Evolutionary conservation across 116 monocot species (phyloP), one percentile per base, ranked within the genome.

Genomic region (Papilionanthe hybrid): DNA sequence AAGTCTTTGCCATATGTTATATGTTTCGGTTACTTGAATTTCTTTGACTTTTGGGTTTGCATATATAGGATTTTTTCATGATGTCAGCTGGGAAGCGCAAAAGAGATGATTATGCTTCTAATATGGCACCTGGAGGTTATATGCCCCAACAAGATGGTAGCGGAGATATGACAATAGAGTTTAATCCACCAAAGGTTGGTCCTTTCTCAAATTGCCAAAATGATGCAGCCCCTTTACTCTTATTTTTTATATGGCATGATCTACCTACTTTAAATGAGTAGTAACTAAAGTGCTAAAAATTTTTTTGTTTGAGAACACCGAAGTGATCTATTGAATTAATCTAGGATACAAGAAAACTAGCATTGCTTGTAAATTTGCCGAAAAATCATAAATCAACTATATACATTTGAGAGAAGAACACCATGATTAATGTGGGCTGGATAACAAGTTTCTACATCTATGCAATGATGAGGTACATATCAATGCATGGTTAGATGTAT

Each of bases 121-220:
- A 84, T 15, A 48, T 88, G 50, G 69, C 81, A 29, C 75, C 87
- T 78, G 87, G 88, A 73, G 90, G 92, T 60, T 85, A 83, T 81
- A 86, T 95, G 74, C 95, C 95, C 75, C 95, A 95, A 37, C 90
- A 89, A 89, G 95, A 95, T 86, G 95, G 92, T 77, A 83, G 87
- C 76, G 86, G 77, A 69, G 95, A 95, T 85, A 55, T 80, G n/a
- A 82, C 19, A 18, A 69, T 90, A 12, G 95, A 92, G 60, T 75
- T 90, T 77, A 6, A 80, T 65, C 37, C 83, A 43, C 81, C 88
- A 28, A 44, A 92, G 94, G 94, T 94, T 48, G 27, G 45, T 75
- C 28, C 4, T 27, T 75, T 75, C 49, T 49, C 13, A 49, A 48
- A 73, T 73, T 44, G 19, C 9, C 42, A 73, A 73, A 43, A 25